Conservation (phyloP, 2,329 filamentous ascomycete species). For the Zarea fungicola region DNA sequence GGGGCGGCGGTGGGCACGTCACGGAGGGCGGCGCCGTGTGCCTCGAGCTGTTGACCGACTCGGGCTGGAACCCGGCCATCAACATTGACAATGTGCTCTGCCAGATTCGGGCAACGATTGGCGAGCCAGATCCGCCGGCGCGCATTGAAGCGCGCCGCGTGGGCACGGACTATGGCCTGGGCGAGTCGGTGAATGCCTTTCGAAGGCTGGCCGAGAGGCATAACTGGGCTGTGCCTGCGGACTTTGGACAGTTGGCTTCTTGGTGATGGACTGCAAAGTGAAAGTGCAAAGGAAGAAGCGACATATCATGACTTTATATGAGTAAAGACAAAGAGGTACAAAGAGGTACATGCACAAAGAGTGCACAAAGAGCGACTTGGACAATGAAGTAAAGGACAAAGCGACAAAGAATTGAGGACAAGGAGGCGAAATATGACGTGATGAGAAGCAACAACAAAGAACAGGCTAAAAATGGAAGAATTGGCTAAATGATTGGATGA, state of each 20-base stretch:
- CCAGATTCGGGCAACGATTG: constrained; percentile 74
- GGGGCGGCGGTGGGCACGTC: constrained; percentile 80
- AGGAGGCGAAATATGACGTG: no score
- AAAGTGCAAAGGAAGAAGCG: neutral
- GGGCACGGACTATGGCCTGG: constrained; percentile 54
- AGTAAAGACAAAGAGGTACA: no score
- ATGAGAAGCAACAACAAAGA: no score
- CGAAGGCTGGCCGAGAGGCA: constrained; percentile 43
- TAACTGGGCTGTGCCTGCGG: constrained; percentile 40
- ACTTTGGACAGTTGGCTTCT: constrained; percentile 25
- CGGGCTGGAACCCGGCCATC: constrained; percentile 70
- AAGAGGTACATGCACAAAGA: no score
- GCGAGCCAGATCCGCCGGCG: constrained; percentile 66
- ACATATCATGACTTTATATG: no score
- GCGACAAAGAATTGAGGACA: no score
- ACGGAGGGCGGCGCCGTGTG: constrained; percentile 77
- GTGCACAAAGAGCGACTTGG: no score
- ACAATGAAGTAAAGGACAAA: no score
- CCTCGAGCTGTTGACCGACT: constrained; percentile 79
- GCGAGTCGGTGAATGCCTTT: constrained; percentile 71
- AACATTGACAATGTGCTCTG: constrained; percentile 75
- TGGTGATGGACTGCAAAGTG: neutral
- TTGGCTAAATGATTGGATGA: no score
- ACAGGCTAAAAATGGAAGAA: no score
- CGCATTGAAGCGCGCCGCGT: constrained; percentile 44